phyloP scores from a whole-genome alignment of 129 eudicot genomes.

The Chrysanthemum seticuspe region DNA sequence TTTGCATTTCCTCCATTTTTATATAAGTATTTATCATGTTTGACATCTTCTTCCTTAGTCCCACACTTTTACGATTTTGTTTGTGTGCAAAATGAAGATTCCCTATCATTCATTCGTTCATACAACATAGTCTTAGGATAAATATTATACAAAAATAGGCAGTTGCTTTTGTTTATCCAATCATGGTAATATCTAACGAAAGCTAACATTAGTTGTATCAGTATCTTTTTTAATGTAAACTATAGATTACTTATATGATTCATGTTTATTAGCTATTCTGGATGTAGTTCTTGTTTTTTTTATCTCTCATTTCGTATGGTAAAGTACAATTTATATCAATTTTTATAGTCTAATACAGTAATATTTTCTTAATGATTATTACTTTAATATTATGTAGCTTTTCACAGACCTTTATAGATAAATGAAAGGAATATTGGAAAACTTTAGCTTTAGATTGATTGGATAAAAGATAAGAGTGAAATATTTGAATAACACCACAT shows the following conservation, averaged over 20 bases:
- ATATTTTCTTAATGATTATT: too few species aligned
- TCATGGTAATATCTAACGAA: not conserved
- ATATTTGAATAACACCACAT: not conserved
- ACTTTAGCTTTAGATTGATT: not conserved
- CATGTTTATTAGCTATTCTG: not conserved
- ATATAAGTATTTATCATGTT: not conserved
- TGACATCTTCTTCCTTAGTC: not conserved
- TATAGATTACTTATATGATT: too few species aligned
- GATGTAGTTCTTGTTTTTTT: not conserved
- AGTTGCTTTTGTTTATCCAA: not conserved
- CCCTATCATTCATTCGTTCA: not conserved
- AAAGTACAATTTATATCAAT: too few species aligned
- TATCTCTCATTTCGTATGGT: not conserved
- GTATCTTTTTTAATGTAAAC: not conserved
- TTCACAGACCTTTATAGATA: too few species aligned
- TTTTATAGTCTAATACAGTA: too few species aligned
- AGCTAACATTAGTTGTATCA: not conserved
- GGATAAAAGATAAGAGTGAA: not conserved
- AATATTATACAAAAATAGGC: not conserved
- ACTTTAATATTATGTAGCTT: too few species aligned
- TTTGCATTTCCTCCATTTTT: too few species aligned
- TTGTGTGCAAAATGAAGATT: constrained; percentile 22
- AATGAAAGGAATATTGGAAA: too few species aligned
- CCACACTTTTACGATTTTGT: constrained; percentile 1
- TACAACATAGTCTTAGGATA: not conserved